Evolutionary conservation across 306 rosid genomes (phyloP).

Genomic region (Glycyrrhiza uralensis): DNA sequence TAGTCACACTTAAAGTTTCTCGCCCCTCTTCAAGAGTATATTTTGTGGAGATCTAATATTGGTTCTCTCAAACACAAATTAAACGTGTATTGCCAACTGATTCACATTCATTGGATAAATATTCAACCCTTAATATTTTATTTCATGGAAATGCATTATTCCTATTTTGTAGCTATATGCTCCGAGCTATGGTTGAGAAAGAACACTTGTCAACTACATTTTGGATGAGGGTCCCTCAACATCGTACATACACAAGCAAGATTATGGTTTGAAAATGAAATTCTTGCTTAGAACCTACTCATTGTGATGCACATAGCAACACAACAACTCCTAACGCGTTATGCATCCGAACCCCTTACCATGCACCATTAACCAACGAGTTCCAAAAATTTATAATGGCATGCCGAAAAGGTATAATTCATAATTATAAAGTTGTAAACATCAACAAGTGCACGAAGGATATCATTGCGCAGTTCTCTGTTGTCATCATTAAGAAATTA

Average conservation of each 20-base stretch:
- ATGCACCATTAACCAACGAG: background rate
- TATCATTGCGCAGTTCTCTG: background rate
- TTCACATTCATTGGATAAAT: no score
- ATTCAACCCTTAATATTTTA: background rate
- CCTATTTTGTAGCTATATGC: slow-evolving; percentile 1
- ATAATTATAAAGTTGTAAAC: background rate
- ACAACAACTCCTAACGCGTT: background rate
- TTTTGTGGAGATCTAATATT: no score
- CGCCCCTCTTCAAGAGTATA: no score
- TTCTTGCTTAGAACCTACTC: slow-evolving; percentile 49
- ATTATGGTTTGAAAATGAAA: slow-evolving; percentile 5
- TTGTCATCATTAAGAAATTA: no score
- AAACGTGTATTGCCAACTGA: no score
- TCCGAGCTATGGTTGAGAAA: background rate
- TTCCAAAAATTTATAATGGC: background rate
- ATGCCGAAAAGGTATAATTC: background rate
- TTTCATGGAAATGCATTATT: background rate
- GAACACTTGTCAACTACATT: background rate
- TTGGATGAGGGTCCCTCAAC: slow-evolving; percentile 12
- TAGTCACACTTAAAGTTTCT: no score
- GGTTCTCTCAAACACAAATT: no score
- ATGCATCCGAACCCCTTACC: background rate
- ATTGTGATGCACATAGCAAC: background rate
- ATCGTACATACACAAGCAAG: background rate
- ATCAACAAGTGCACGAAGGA: background rate